These are phyloP conservation scores for Pseudoturritis turrita DNA, from an alignment of 345 rosid genomes.

Conservation along the genomic window DNA sequence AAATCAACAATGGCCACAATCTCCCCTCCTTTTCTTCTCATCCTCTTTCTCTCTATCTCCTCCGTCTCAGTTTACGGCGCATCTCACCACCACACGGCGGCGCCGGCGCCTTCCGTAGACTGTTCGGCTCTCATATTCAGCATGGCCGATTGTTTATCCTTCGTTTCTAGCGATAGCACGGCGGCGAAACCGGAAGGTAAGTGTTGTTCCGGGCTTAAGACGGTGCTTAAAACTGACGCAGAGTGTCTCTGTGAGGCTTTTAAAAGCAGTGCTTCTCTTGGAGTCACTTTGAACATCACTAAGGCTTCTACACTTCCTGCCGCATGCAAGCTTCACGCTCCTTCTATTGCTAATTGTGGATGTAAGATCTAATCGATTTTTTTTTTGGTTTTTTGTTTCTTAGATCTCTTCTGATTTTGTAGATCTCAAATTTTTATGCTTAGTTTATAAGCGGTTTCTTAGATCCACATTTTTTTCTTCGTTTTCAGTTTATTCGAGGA, in stretches of 20 bases:
- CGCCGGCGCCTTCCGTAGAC: slow-evolving; percentile 22
- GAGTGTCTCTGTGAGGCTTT: slow-evolving; percentile 45
- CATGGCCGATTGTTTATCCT: slow-evolving; percentile 47
- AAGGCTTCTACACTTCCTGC: slow-evolving; percentile 35
- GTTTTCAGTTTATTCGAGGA: background rate
- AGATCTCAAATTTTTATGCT: background rate
- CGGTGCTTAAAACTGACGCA: slow-evolving; percentile 24
- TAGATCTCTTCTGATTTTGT: background rate
- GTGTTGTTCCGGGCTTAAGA: slow-evolving; percentile 45
- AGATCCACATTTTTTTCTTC: background rate
- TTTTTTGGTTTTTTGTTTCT: background rate
- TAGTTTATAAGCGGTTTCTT: background rate
- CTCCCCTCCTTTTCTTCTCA: background rate
- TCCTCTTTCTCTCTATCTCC: background rate
- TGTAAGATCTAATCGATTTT: slow-evolving; percentile 20
- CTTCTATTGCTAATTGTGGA: slow-evolving; percentile 27
- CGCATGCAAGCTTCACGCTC: slow-evolving; percentile 40
- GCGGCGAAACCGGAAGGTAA: background rate
- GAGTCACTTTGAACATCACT: slow-evolving; percentile 38
- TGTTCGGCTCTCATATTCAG: slow-evolving; percentile 37
- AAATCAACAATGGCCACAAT: background rate
- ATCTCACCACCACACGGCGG: slow-evolving; percentile 27
- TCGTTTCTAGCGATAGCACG: slow-evolving; percentile 18
- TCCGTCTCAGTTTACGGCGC: slow-evolving; percentile 11
- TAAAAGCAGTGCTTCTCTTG: slow-evolving; percentile 32